These are phyloP conservation scores for Puccinia triticina DNA, from an alignment of 1,284 basidiomycete genomes.

Conservation along the genomic window DNA sequence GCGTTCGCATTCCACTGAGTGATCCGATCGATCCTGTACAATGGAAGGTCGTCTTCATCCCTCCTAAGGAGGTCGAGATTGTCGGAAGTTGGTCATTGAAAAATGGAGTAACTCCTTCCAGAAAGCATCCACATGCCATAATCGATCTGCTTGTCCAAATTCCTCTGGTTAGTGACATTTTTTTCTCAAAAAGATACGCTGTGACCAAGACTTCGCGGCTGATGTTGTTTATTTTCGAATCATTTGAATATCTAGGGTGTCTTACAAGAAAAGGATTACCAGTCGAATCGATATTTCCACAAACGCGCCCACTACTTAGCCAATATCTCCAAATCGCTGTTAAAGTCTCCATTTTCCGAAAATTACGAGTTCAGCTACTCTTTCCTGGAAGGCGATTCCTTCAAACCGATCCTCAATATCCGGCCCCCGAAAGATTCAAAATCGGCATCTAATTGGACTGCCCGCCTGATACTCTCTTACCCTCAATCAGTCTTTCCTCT, in stretches of 20 bases:
- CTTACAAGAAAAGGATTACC: conserved; percentile 93
- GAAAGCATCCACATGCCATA: conserved; percentile 57
- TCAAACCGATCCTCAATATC: conserved; percentile 71
- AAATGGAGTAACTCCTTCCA: conserved; percentile 55
- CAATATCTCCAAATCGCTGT: conserved; percentile 71
- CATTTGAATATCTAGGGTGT: conserved; percentile 64
- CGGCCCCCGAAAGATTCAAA: conserved; percentile 62
- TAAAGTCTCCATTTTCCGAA: conserved; percentile 62
- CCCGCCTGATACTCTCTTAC: conserved; percentile 72
- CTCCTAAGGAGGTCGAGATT: conserved; percentile 57
- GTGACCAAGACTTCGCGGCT: background rate
- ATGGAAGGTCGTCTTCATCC: conserved; percentile 58
- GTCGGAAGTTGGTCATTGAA: conserved; percentile 60
- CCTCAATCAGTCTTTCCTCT: conserved; percentile 75
- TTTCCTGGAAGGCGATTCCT: conserved; percentile 69
- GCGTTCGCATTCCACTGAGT: conserved; percentile 57
- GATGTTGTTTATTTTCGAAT: background rate
- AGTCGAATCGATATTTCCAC: conserved; percentile 86
- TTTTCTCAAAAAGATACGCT: background rate
- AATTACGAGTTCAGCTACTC: conserved; percentile 69
- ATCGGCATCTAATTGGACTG: conserved; percentile 55
- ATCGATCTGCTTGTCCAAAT: conserved; percentile 56
- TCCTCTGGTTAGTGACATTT: conserved; percentile 27
- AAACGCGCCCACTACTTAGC: conserved; percentile 91
- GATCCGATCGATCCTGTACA: conserved; percentile 56